Evolutionary conservation across 139 green algal genomes (phyloP), one percentile per base, ranked within the genome.

Genomic region (Chlamydomonas schloesseri): DNA sequence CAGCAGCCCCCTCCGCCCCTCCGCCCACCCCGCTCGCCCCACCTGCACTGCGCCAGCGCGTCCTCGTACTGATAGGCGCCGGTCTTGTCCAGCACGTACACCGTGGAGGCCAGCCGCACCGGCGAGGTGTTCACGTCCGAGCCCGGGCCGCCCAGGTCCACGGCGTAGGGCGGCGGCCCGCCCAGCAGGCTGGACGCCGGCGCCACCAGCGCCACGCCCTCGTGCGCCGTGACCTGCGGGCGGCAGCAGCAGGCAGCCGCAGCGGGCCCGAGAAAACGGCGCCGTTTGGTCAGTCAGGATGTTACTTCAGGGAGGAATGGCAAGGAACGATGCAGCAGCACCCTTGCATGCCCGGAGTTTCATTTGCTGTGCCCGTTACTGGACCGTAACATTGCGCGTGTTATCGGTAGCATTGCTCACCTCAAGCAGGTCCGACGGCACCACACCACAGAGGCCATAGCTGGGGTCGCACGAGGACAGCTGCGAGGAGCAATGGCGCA

Each of bases 401-500:
- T n/a, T n/a, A n/a, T n/a, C n/a, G n/a, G n/a, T n/a, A n/a, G n/a
- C n/a, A n/a, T n/a, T n/a, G 3, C 55, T 24, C 55, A 83, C 78
- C 65, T 84, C 78, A 6, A 84, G 64, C 28, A 46, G 5, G 14
- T 84, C 78, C 21, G 21, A 18, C 5, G 78, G 78, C 21, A 84
- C 34, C 42, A 67, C 42, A 2, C 64, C 64, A 28, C 78, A 84
- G 8, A 84, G 46, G 4, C 78, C 78, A 29, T 55, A 84, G 26
- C 36, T 42, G 1, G 78, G 78, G 46, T 84, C 78, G 15, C 78
- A 84, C 21, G 78, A 71, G 5, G 78, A 84, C 18, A 84, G 78
- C 78, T 84, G 78, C 17, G 23, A 42, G 34, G 34, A 26, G 67
- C 11, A 34, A 50, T 31, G 31, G 67, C n/a, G n/a, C n/a, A n/a